These are phyloP conservation scores for Sesbania bispinosa DNA, from an alignment of 306 rosid genomes.

Conservation along the genomic window DNA sequence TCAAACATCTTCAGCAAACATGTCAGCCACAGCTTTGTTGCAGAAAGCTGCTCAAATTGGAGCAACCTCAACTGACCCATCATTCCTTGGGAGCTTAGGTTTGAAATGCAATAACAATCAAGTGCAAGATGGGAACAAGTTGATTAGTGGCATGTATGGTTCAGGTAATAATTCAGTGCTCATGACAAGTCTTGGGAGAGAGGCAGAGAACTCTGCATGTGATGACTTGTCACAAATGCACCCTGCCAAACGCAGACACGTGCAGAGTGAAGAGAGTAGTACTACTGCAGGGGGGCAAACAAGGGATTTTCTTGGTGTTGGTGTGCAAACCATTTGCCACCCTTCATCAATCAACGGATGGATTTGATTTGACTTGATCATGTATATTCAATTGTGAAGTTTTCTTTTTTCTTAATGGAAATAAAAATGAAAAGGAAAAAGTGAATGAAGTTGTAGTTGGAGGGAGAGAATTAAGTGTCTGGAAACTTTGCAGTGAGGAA, in stretches of 20 bases:
- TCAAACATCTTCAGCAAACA: conserved; percentile 45
- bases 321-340: conserved; percentile 69
- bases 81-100: conserved; percentile 58
- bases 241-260: conserved; percentile 64
- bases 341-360: conserved; percentile 68
- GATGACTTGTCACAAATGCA: conserved; percentile 45
- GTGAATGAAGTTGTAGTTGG: conserved; percentile 22
- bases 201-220: conserved; percentile 36
- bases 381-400: neutral
- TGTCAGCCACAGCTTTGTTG: conserved; percentile 93
- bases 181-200: conserved; percentile 27
- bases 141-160: conserved; percentile 45
- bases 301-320: conserved; percentile 90
- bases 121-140: conserved; percentile 47
- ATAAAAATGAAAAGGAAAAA: conserved; percentile 24
- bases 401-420: neutral
- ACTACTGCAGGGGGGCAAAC: conserved; percentile 72
- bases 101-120: conserved; percentile 42
- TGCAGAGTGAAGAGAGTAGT: conserved; percentile 36
- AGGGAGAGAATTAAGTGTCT: conserved; percentile 39
- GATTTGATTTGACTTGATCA: conserved; percentile 39
- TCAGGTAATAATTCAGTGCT: conserved; percentile 38
- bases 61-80: conserved; percentile 54
- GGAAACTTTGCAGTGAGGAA: conserved; percentile 55
- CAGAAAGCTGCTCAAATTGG: conserved; percentile 89